Percentiles rank a stretch among this genome's conserved stretches.
phyloP scores from a whole-genome alignment of 2,329 filamentous ascomycete genomes.

The Fusarium sp. region DNA sequence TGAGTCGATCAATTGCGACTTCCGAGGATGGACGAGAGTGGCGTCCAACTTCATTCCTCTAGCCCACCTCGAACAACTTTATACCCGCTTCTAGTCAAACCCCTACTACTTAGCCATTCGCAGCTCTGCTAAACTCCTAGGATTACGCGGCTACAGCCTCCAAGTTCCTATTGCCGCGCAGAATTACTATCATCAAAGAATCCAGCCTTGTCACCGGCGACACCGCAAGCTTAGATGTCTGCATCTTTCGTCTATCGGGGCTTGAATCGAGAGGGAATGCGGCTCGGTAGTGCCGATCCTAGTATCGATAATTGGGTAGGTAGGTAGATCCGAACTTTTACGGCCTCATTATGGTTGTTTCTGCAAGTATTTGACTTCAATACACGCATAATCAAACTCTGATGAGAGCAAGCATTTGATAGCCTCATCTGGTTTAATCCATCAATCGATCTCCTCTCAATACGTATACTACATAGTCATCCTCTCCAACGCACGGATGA shows the following conservation, averaged over 20 bases:
- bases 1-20: conserved; percentile 9
- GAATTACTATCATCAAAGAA: conserved; percentile 4
- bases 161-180: neutral
- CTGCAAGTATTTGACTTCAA: neutral
- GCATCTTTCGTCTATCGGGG: conserved; percentile 33
- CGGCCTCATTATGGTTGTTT: conserved; percentile 3
- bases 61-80: conserved; percentile 13
- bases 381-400: conserved; percentile 8
- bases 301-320: neutral
- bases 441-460: conserved; percentile 2
- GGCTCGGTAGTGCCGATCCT: conserved; percentile 20
- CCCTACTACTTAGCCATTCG: conserved; percentile 5
- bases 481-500: neutral
- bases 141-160: conserved; percentile 18
- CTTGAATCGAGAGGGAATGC: conserved; percentile 10
- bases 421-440: neutral
- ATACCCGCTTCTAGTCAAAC: conserved; percentile 11
- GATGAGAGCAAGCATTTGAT: conserved; percentile 22
- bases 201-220: conserved; percentile 25
- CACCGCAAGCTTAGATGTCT: conserved; percentile 12
- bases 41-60: conserved; percentile 31
- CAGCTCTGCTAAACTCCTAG: conserved; percentile 8
- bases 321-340: neutral
- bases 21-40: conserved; percentile 10
- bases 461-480: neutral